phyloP scores from a whole-genome alignment of 345 rosid genomes.

The Eucalyptus pumila region DNA sequence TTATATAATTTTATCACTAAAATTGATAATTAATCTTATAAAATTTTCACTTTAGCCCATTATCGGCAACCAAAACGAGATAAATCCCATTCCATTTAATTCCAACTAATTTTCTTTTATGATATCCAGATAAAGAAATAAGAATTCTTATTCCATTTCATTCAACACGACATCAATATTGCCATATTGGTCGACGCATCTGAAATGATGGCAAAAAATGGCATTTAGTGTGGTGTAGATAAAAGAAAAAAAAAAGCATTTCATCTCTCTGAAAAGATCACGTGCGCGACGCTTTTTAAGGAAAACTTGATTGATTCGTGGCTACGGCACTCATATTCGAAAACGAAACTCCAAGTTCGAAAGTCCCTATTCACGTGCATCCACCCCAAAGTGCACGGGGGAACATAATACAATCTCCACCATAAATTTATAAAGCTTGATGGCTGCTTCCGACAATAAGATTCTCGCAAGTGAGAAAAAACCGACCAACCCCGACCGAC shows the following conservation, averaged over 20 bases:
- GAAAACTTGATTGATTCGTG: background rate
- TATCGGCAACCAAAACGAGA: background rate
- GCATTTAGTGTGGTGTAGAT: background rate
- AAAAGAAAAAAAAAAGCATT: background rate
- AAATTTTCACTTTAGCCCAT: background rate
- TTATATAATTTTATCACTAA: background rate
- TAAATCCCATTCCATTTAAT: background rate
- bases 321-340: background rate
- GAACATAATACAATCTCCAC: background rate
- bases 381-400: background rate
- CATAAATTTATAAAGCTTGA: background rate
- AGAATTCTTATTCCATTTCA: background rate
- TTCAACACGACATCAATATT: background rate
- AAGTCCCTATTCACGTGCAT: background rate
- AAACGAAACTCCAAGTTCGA: background rate
- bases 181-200: background rate
- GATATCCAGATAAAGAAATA: background rate
- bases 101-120: background rate
- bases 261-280: background rate
- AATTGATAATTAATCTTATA: background rate
- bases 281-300: background rate
- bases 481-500: rapidly evolving
- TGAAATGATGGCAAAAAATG: background rate
- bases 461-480: background rate
- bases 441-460: background rate